A percentile compares a stretch with the other conserved stretches of the same genome.
Conservation (phyloP, 371 early-diverging fungal species). For the Lichtheimia hyalospora region DNA sequence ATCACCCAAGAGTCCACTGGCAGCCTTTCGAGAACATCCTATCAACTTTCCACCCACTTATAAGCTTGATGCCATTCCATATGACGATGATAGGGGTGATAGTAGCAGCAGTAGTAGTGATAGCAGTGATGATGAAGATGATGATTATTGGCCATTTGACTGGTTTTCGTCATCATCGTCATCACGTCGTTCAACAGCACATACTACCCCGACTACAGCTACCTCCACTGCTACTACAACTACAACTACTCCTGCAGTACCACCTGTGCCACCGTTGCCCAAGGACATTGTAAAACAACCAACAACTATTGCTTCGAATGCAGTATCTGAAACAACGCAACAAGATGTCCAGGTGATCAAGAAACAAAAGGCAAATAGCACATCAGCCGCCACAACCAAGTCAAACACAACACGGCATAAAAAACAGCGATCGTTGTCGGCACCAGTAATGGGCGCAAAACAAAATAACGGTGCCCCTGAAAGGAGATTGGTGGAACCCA, state of each 20-base stretch:
- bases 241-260: background rate
- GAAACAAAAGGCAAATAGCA: background rate
- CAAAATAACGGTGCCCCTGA: background rate
- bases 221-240: constrained; percentile 2
- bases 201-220: constrained; percentile 10
- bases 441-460: background rate
- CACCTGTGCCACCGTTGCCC: constrained; percentile 5
- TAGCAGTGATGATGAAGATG: constrained; percentile 4
- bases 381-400: background rate
- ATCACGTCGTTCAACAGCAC: constrained; percentile 13
- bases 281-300: background rate
- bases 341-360: background rate
- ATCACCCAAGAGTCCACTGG: constrained; percentile 47
- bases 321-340: background rate
- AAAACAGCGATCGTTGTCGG: background rate
- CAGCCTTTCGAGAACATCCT: constrained; percentile 73
- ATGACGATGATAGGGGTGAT: constrained; percentile 5
- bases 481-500: constrained; percentile 5
- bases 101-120: constrained; percentile 8
- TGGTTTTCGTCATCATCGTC: constrained; percentile 14
- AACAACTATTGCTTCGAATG: background rate
- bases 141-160: background rate
- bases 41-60: constrained; percentile 87
- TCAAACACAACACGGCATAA: background rate
- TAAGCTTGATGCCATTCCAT: constrained; percentile 66